Base-by-base conservation (phyloP, 805 yeast species). In the Ogataea degrootiae region DNA sequence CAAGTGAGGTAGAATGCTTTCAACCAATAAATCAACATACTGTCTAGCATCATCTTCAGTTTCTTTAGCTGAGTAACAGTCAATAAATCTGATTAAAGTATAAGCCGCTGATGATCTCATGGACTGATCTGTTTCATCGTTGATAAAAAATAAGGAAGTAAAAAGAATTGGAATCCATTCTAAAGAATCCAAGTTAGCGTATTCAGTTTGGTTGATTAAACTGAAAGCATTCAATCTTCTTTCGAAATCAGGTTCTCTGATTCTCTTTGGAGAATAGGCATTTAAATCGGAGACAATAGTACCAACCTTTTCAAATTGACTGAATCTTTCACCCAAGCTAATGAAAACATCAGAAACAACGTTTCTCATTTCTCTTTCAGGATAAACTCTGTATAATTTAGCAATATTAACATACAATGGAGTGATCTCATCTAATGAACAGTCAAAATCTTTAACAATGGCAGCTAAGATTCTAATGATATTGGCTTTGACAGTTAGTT, bases 121-220 rank as follows among this genome's bases (percentile, higher is more conserved):
- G 0, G 96, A 83, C 42, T 85, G 71, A 64, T 92, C 99, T 14
- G 80, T 83, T 35, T 81, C 82, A 57, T 88, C 96, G 47, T 81
- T 80, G 48, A 94, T 77, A 61, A 79, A 87, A 59, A 69, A 89
- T 37, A 94, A 71, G 48, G 82, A 73, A 45, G 82, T 79, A 61
- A 84, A 77, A 19, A 94, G 47, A 3, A 94, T 58, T 3, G 97
- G 97, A 9, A 78, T 54, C 98, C 98, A 94, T 56, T 88, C 88
- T 3, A 65, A 39, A 0, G 77, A 69, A 0, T 77, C 60, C 2
- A 86, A 66, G 0, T 59, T 49, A 6, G 44, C 11, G 59, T 75
- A 87, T 3, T 67, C 54, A 1, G 62, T 63, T 50, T 87, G 94
- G 56, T 81, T 86, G 44, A 92, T 72, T 16, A 58, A 60, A 45